A percentile compares a stretch with the other conserved stretches of the same genome.
Evolutionary conservation across 2,329 filamentous ascomycete species (phyloP).

Genomic region (Aspergillus sp.): DNA sequence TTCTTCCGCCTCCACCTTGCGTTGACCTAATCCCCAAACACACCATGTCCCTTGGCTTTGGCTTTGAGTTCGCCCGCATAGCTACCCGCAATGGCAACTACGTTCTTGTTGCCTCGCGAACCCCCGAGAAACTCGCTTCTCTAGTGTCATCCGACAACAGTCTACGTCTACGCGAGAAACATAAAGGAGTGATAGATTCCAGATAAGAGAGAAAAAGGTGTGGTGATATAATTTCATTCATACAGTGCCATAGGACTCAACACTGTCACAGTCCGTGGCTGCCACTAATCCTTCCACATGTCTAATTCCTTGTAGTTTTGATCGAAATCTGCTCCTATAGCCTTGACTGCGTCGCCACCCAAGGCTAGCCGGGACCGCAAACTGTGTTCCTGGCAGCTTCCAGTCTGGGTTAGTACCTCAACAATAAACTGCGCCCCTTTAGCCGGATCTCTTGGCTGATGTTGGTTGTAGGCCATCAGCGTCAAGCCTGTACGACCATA

Average conservation of each 20-base stretch:
- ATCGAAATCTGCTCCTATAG: not conserved
- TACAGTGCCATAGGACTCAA: not conserved
- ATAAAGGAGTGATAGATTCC: too few relatives aligned
- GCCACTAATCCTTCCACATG: not conserved
- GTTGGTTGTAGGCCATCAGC: not conserved
- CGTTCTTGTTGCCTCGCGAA: slow-evolving; percentile 1
- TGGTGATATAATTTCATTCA: too few relatives aligned
- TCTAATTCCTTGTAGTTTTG: not conserved
- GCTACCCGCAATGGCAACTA: not conserved
- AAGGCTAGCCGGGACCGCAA: not conserved
- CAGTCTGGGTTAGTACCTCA: not conserved
- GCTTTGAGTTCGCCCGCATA: not conserved
- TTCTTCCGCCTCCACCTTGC: too few relatives aligned
- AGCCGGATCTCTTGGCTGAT: not conserved
- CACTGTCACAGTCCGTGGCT: not conserved
- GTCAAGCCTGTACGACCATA: not conserved
- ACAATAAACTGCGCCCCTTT: not conserved
- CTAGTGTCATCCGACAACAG: too few relatives aligned
- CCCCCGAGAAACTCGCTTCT: not conserved
- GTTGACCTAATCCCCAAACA: too few relatives aligned
- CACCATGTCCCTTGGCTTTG: slow-evolving; percentile 1
- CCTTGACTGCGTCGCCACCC: not conserved
- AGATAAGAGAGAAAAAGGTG: too few relatives aligned
- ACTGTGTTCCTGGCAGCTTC: not conserved
- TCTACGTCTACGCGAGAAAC: too few relatives aligned